phyloP scores from a whole-genome alignment of 345 rosid species.

The Excoecaria agallocha region DNA sequence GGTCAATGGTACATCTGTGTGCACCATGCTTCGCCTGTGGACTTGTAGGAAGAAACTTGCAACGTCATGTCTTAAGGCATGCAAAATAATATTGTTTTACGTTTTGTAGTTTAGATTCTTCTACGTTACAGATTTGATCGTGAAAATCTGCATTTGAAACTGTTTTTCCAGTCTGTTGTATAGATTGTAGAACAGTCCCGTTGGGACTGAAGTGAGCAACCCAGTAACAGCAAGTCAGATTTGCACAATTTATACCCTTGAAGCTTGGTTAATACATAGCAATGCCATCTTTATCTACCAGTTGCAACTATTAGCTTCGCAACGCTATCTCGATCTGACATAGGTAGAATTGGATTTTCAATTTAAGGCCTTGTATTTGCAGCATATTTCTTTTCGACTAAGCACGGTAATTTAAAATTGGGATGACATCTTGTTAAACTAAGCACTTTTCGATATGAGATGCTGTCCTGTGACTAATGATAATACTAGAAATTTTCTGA shows the following conservation, averaged over 20 bases:
- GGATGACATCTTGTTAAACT: not conserved
- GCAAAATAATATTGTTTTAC: not conserved
- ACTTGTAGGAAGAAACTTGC: conserved; percentile 38
- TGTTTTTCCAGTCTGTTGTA: not conserved
- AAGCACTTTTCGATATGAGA: not conserved
- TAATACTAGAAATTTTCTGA: not conserved
- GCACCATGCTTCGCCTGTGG: conserved; percentile 91
- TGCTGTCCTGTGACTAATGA: not conserved
- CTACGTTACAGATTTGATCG: not conserved
- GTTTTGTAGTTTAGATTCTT: not conserved
- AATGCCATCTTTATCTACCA: too few relatives aligned
- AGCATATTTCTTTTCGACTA: too few relatives aligned
- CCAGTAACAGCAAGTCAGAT: not conserved
- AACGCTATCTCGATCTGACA: too few relatives aligned
- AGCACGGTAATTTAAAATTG: not conserved
- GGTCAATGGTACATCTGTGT: conserved; percentile 75
- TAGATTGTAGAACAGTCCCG: not conserved
- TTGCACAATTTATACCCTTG: not conserved
- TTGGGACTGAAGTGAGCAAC: not conserved
- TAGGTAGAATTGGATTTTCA: too few relatives aligned
- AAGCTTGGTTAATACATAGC: too few relatives aligned
- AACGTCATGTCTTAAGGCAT: not conserved
- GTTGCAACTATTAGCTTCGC: too few relatives aligned
- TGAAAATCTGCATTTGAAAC: not conserved
- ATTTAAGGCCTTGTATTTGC: too few relatives aligned